phyloP scores from a whole-genome alignment of 2,329 filamentous ascomycete species.

The Alternaria viburni region DNA sequence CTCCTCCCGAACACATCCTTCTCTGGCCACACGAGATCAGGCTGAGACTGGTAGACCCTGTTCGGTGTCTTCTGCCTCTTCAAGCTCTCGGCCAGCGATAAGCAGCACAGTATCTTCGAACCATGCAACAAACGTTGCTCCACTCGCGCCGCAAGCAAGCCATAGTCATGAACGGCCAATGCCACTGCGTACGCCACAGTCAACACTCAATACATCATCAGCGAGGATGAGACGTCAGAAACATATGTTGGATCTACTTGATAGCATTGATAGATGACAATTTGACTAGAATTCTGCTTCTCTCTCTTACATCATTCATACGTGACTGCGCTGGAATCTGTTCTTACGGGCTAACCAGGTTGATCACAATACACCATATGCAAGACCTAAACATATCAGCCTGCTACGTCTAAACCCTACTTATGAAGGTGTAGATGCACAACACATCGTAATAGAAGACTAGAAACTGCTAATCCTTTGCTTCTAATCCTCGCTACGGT shows the following conservation, averaged over 20 bases:
- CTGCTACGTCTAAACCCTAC: too few species aligned
- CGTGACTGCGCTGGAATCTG: too few species aligned
- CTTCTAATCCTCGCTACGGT: too few species aligned
- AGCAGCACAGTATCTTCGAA: background rate
- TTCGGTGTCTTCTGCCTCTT: background rate
- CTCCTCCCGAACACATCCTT: background rate
- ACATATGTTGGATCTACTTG: constrained; percentile 19
- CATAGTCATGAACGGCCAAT: background rate
- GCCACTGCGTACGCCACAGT: background rate
- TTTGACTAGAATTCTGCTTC: too few species aligned
- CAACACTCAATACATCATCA: background rate
- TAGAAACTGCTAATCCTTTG: too few species aligned
- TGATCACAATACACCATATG: too few species aligned
- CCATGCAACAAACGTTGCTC: background rate
- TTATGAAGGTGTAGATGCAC: too few species aligned
- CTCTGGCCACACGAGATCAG: background rate
- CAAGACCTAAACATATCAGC: too few species aligned
- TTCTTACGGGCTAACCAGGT: too few species aligned
- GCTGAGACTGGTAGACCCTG: background rate
- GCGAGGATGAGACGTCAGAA: constrained; percentile 24
- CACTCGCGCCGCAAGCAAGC: background rate
- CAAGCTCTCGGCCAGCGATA: background rate
- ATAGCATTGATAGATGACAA: constrained; percentile 6
- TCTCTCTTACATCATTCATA: too few species aligned
- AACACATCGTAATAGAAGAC: too few species aligned